These are phyloP conservation scores for Blastocystis sp. DNA, from an alignment of 352 stramenopile genomes.

Conservation along the genomic window DNA sequence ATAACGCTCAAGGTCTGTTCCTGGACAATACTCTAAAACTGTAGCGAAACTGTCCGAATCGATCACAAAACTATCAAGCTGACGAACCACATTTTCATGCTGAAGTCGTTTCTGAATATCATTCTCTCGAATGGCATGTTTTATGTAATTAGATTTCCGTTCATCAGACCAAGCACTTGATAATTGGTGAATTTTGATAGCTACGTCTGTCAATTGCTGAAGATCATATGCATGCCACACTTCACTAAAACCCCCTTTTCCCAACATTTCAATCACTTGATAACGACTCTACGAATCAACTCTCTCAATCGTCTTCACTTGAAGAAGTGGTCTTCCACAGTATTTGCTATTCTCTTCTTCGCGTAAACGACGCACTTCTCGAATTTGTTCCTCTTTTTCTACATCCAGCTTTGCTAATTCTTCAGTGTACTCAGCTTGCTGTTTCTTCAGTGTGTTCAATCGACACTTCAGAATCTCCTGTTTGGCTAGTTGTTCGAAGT, in stretches of 20 bases:
- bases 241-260: slow-evolving; percentile 84
- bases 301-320: slow-evolving; percentile 53
- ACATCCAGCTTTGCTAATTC: slow-evolving; percentile 10
- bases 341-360: slow-evolving; percentile 65
- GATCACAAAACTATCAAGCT: slow-evolving; percentile 86
- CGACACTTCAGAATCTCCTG: slow-evolving; percentile 22
- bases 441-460: slow-evolving; percentile 4
- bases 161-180: slow-evolving; percentile 77
- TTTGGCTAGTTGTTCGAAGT: slow-evolving; percentile 51
- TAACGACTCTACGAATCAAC: slow-evolving; percentile 69
- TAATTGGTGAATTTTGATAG: slow-evolving; percentile 84
- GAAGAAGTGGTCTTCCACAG: slow-evolving; percentile 64
- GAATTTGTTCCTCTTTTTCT: slow-evolving; percentile 58
- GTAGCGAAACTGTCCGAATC: slow-evolving; percentile 82
- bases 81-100: slow-evolving; percentile 78
- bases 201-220: slow-evolving; percentile 71
- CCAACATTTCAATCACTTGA: slow-evolving; percentile 75
- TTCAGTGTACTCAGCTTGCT: slow-evolving; percentile 51
- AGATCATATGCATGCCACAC: slow-evolving; percentile 76
- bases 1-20: slow-evolving; percentile 76
- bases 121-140: slow-evolving; percentile 84
- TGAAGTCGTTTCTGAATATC: slow-evolving; percentile 77
- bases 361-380: slow-evolving; percentile 36
- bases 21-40: slow-evolving; percentile 80
- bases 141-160: slow-evolving; percentile 82